Evolutionary conservation across 441 rosid species (phyloP).

Genomic region (Theobroma grandiflorum): DNA sequence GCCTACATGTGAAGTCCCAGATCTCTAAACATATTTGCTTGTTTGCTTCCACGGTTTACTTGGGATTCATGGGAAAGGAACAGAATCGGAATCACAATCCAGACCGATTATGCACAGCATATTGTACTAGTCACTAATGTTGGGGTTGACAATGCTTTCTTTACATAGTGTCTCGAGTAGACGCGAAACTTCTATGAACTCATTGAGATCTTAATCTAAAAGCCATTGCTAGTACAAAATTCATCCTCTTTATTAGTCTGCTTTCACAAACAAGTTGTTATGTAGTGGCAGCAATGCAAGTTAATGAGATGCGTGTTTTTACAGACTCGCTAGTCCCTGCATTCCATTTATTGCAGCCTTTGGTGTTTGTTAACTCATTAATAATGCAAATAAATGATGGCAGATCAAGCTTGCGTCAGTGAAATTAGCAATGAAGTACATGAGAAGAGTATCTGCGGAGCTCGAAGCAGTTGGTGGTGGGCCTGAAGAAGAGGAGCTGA

Average conservation of each 20-base stretch:
- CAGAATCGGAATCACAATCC: slow-evolving; percentile 26
- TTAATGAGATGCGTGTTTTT: neutral
- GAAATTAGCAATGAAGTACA: slow-evolving; percentile 91
- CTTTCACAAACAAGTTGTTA: neutral
- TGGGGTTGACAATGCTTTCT: neutral
- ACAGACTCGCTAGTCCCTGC: neutral
- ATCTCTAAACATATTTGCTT: slow-evolving; percentile 44
- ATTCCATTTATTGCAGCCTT: neutral
- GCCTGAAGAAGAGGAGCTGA: slow-evolving; percentile 92
- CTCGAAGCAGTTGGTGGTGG: slow-evolving; percentile 67
- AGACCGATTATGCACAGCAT: neutral
- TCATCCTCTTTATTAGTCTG: neutral
- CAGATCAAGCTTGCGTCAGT: slow-evolving; percentile 93
- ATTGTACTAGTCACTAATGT: neutral
- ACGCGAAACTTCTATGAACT: neutral
- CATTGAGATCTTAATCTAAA: neutral
- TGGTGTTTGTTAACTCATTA: neutral
- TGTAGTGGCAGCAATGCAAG: neutral
- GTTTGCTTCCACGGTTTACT: slow-evolving; percentile 48
- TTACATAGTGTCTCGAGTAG: neutral
- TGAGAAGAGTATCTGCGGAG: slow-evolving; percentile 94
- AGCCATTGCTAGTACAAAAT: neutral
- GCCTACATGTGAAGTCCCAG: slow-evolving; percentile 52
- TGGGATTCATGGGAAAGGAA: slow-evolving; percentile 33
- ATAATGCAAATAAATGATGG: slow-evolving; percentile 9